Conservation (phyloP, 2,329 filamentous ascomycete genomes). For the Aspergillus sp. region DNA sequence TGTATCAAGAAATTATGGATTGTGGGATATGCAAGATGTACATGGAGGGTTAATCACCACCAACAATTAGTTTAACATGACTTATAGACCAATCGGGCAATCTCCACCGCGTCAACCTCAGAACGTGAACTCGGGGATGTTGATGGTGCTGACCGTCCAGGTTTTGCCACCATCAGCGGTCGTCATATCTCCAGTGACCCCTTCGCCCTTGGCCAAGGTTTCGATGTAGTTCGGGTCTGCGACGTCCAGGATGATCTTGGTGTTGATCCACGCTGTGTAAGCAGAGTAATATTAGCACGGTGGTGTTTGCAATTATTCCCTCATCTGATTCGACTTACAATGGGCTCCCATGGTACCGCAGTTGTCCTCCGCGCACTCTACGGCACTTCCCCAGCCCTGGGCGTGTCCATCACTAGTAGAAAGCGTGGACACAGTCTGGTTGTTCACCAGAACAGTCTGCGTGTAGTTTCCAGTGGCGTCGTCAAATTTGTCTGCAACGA, state of each 20-base stretch:
- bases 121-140: conserved; percentile 29
- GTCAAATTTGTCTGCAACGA: conserved; percentile 35
- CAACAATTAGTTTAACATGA: too few species aligned
- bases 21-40: not conserved
- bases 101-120: not conserved
- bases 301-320: not conserved
- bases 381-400: conserved; percentile 45
- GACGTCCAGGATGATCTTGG: conserved; percentile 36
- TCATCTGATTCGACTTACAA: conserved; percentile 18
- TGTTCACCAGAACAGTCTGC: conserved; percentile 40
- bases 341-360: conserved; percentile 44
- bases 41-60: not conserved
- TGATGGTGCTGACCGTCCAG: conserved; percentile 43
- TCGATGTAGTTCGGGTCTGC: conserved; percentile 35
- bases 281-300: not conserved
- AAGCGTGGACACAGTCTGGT: conserved; percentile 40
- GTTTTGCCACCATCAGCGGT: conserved; percentile 44
- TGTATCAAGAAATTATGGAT: too few species aligned
- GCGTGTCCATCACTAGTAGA: conserved; percentile 46
- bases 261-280: conserved; percentile 40
- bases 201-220: conserved; percentile 37
- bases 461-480: conserved; percentile 42
- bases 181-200: conserved; percentile 42
- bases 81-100: not conserved
- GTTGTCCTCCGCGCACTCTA: conserved; percentile 40